These are phyloP conservation scores for Leucoagaricus sp. DNA, from an alignment of 1,284 basidiomycete genomes.

Conservation along the genomic window DNA sequence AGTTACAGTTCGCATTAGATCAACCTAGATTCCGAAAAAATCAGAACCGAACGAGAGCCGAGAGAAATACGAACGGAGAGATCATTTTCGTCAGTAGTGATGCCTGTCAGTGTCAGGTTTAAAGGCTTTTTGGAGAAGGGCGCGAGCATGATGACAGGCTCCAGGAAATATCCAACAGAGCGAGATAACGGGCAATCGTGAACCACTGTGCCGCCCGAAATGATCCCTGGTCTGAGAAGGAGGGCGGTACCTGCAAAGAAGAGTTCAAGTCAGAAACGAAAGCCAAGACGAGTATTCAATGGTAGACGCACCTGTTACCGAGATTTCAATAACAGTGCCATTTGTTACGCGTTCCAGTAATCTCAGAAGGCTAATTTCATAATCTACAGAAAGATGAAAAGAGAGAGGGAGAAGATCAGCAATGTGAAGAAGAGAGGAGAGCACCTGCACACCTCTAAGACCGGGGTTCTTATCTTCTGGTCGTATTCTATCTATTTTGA, in stretches of 20 bases:
- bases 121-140: slow-evolving; percentile 93
- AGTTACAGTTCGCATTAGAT: slow-evolving; percentile 90
- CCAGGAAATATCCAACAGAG: slow-evolving; percentile 93
- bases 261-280: neutral
- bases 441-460: slow-evolving; percentile 63
- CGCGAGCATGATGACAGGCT: slow-evolving; percentile 87
- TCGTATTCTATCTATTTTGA: slow-evolving; percentile 89
- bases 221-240: slow-evolving; percentile 89
- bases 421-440: too few species aligned
- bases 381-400: slow-evolving; percentile 55
- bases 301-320: slow-evolving; percentile 76
- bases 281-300: neutral
- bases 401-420: neutral
- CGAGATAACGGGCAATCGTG: slow-evolving; percentile 90
- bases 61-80: slow-evolving; percentile 66
- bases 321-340: slow-evolving; percentile 95
- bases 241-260: slow-evolving; percentile 76
- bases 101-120: slow-evolving; percentile 80
- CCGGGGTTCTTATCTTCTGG: slow-evolving; percentile 94
- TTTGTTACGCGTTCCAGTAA: slow-evolving; percentile 93
- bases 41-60: neutral
- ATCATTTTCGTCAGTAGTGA: slow-evolving; percentile 89
- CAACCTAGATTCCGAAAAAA: slow-evolving; percentile 54
- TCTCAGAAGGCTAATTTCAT: slow-evolving; percentile 90
- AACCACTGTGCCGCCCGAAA: slow-evolving; percentile 79